Evolutionary conservation across 225 moss, liverwort and hornwort genomes (phyloP), one percentile per base, ranked within the genome.

Genomic region (Straminergon stramineum): DNA sequence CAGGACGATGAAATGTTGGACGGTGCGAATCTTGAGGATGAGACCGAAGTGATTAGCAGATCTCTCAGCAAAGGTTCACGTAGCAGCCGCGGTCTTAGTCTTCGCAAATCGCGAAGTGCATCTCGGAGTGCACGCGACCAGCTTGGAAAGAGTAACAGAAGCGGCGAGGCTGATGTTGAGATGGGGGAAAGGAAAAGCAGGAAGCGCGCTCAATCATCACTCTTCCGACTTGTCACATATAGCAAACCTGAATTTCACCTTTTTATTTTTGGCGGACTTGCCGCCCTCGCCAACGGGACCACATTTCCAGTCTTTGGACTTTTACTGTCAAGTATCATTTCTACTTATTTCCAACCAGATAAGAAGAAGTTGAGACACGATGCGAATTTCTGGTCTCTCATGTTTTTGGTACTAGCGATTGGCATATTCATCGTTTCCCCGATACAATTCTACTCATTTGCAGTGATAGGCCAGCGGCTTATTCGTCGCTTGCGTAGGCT

Each of bases 321-420:
- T 43, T 87, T 99, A 37, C 91, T 99, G 63, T 95, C 99, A 35
- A 91, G 92, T 71, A 88, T 94, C 26, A 96, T 96, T 56, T 24
- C 88, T 48, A 86, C 94, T 31, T 99, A 95, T 78, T 99, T 90
- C 52, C 87, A 92, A 75, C 1, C 95, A 43, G 94, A 93, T 73
- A 84, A 87, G 37, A 86, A 90, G 82, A 91, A 97, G 84, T 56
- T 99, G 69, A 87, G 94, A 66, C 67, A 90, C 22, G 94, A 99
- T 16, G 88, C 96, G 19, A 91, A 95, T 89, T 97, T 97, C 81
- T 99, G 99, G 96, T 91, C 98, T 28, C 86, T 92, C 45, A 99
- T 99, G 96, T 96, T 95, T 79, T 56, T 96, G 45, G 88, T 97
- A 17, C 41, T 99, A 20, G 98, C 93, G 43, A 55, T 94, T 16